Percentiles rank a stretch among this genome's conserved stretches.
These are phyloP conservation scores for Penicillium sp. DNA, from an alignment of 2,329 filamentous ascomycete species.

Conservation along the genomic window DNA sequence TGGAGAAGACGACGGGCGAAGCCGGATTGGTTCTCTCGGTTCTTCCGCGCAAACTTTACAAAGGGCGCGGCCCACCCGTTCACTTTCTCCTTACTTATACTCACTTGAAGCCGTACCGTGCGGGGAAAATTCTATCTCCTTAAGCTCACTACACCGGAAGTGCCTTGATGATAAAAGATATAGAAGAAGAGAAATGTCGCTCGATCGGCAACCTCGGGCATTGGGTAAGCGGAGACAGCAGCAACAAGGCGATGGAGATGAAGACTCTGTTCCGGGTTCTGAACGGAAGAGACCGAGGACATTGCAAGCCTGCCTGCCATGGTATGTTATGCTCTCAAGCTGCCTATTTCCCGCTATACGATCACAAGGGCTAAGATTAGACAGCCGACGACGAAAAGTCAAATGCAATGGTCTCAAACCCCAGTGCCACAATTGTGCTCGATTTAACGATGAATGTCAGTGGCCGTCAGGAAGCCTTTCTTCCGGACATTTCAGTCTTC, in stretches of 20 bases:
- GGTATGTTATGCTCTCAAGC: background rate
- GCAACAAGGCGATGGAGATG: background rate
- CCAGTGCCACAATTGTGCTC: background rate
- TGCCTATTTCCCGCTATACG: background rate
- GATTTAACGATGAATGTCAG: background rate
- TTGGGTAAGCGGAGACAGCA: background rate
- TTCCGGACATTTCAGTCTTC: background rate
- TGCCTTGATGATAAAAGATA: background rate
- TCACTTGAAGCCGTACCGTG: background rate
- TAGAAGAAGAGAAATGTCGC: background rate
- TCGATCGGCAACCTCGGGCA: background rate
- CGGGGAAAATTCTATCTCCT: background rate
- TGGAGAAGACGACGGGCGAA: background rate
- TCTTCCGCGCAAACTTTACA: background rate
- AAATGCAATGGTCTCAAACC: background rate
- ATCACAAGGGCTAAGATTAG: background rate
- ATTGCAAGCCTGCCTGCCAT: slow-evolving; percentile 3
- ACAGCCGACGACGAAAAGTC: slow-evolving; percentile 1
- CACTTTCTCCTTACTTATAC: background rate
- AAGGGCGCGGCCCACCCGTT: background rate
- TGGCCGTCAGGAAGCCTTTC: background rate
- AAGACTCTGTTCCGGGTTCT: background rate
- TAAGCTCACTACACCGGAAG: background rate
- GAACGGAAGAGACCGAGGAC: slow-evolving; percentile 2
- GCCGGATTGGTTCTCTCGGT: background rate